A percentile compares a stretch with the other conserved stretches of the same genome.
Evolutionary conservation across 768 basidiomycete genomes (phyloP).

Genomic region (Sarcodon sp.): DNA sequence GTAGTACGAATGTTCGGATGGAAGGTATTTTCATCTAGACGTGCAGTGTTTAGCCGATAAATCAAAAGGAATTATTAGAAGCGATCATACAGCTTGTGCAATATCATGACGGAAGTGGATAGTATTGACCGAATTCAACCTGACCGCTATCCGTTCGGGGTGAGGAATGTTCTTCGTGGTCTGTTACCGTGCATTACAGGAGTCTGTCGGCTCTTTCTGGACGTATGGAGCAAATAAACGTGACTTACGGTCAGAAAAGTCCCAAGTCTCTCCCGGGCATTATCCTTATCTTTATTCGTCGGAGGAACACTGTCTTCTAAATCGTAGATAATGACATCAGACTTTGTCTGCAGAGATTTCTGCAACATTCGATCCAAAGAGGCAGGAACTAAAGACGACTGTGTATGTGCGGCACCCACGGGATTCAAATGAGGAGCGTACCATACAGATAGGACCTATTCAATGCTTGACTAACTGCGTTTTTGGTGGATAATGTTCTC

Average conservation of each 20-base stretch:
- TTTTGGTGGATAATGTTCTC: no score
- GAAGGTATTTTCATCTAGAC: constrained; percentile 13
- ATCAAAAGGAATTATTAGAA: background rate
- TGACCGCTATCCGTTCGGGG: constrained; percentile 46
- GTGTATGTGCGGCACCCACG: background rate
- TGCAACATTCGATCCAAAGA: constrained; percentile 73
- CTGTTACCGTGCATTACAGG: background rate
- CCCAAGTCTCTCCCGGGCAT: constrained; percentile 41
- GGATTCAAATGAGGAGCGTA: constrained; percentile 5
- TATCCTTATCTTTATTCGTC: constrained; percentile 36
- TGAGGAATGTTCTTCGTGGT: constrained; percentile 22
- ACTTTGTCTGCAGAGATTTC: constrained; percentile 49
- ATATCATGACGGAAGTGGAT: constrained; percentile 58
- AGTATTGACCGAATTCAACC: constrained; percentile 57
- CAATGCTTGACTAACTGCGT: background rate
- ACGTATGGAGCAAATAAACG: background rate
- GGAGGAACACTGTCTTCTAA: constrained; percentile 81
- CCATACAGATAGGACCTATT: constrained; percentile 55
- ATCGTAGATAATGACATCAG: constrained; percentile 80
- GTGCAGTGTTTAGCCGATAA: background rate
- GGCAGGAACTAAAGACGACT: constrained; percentile 45
- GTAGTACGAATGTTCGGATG: constrained; percentile 64
- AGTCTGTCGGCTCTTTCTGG: no score
- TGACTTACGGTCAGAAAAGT: constrained; percentile 41
- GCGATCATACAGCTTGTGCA: constrained; percentile 33